Conservation (phyloP, 2,329 filamentous ascomycete species). For the Stachybotrys chlorohalonatus region DNA sequence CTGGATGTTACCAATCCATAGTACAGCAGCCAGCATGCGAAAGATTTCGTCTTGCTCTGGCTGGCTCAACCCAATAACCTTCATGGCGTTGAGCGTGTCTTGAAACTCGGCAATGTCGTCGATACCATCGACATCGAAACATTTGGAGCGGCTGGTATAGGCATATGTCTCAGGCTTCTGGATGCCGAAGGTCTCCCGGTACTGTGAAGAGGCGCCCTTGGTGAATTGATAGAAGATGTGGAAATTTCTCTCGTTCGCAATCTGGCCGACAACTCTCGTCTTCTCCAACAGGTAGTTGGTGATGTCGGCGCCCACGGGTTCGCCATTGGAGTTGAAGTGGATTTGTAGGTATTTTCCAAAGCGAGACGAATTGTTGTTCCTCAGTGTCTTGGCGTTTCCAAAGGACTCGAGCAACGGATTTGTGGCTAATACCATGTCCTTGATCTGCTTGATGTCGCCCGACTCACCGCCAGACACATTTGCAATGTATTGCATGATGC, state of each 20-base stretch:
- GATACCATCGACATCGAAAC: conserved; percentile 87
- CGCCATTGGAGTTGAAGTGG: conserved; percentile 84
- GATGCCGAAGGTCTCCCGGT: conserved; percentile 80
- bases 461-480: conserved; percentile 83
- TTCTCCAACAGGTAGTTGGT: conserved; percentile 98
- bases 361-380: conserved; percentile 97
- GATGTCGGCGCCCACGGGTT: conserved; percentile 93
- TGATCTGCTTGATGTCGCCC: conserved; percentile 88
- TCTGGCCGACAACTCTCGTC: conserved; percentile 89
- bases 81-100: conserved; percentile 92
- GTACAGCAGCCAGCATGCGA: conserved; percentile 80
- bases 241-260: conserved; percentile 92
- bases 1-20: conserved; percentile 92
- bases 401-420: conserved; percentile 97
- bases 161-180: conserved; percentile 88
- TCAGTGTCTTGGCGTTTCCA: conserved; percentile 93
- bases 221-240: conserved; percentile 99
- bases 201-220: conserved; percentile 81
- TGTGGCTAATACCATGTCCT: conserved; percentile 98
- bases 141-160: conserved; percentile 92
- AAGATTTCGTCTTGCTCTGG: conserved; percentile 93
- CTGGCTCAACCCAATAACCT: conserved; percentile 80
- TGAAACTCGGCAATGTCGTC: conserved; percentile 83
- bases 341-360: conserved; percentile 98
- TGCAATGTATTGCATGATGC: conserved; percentile 99